phyloP scores from a whole-genome alignment of 305 asterid species.

The Fraxinus latifolia region DNA sequence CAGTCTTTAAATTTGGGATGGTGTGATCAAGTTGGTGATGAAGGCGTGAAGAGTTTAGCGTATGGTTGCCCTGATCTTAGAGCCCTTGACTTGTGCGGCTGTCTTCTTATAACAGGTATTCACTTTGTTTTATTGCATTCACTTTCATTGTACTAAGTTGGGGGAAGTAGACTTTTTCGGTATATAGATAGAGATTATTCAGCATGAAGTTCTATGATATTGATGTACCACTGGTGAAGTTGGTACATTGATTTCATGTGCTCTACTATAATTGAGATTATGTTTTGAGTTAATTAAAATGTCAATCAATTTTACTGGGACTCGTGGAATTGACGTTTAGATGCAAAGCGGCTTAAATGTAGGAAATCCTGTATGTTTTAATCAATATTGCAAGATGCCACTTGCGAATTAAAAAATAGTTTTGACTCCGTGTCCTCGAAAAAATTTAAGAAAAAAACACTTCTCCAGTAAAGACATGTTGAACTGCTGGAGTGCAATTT shows the following conservation, averaged over 20 bases:
- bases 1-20: neutral
- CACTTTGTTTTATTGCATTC: neutral
- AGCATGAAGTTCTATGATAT: neutral
- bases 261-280: neutral
- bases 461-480: neutral
- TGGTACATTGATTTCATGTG: neutral
- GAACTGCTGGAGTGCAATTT: neutral
- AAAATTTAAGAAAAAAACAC: neutral
- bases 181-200: neutral
- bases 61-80: neutral
- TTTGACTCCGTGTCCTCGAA: neutral
- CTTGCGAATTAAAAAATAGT: neutral
- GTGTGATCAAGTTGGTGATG: neutral
- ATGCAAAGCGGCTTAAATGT: neutral
- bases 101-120: neutral
- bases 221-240: neutral
- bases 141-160: neutral
- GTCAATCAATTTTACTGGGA: neutral
- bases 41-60: neutral
- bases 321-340: neutral
- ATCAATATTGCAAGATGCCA: neutral
- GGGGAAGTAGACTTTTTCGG: neutral
- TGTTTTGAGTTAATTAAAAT: neutral
- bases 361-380: neutral
- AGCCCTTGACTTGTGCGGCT: neutral